Base-by-base conservation (phyloP, 495 filamentous ascomycete species). In the Daldinia concentrica region DNA sequence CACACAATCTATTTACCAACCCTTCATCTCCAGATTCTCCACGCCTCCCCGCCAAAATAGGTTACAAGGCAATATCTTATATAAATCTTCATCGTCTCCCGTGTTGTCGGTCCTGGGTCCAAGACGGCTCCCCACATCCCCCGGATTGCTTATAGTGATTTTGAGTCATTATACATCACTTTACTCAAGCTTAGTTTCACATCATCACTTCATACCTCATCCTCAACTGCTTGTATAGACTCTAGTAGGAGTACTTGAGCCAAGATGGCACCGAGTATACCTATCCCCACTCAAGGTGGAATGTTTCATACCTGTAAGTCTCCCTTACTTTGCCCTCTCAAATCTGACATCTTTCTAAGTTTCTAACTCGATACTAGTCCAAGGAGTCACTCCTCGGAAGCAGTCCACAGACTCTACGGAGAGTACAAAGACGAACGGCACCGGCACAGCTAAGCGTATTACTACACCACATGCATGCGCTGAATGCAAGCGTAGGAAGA, bases 401-500 rank as follows among this genome's bases (percentile, higher is more conserved):
- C 74, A 81, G 26, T 82, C 82, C 6, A 79, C 81, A 50, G 82
- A 83, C 36, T 83, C 81, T 54, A 79, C 77, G 56, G 82, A 83
- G 60, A 83, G 75, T 70, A 62, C 74, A 68, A 83, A 84, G 77
- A 71, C 81, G 59, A 84, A 66, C 55, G 76, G 78, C 19, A 77
- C 73, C 54, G 76, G 77, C 41, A 76, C 81, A 55, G 62, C 74
- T 37, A 78, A 77, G 59, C 69, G 76, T 72, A 86, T 86, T 68
- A 87, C 85, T 57, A 88, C 85, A 57, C 85, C 85, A 37, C 86
- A 88, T 69, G 86, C 86, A 52, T 88, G 86, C 75, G 85, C 85
- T 61, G 86, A 88, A 74, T 88, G 86, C 78, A 87, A 88, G 74
- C 79, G 86, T 43, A 83, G 86, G 55, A 88, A 88, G 77, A 88